Evolutionary conservation across 495 filamentous ascomycete genomes (phyloP), one percentile per base, ranked within the genome.

Genomic region (Neurospora terricola): DNA sequence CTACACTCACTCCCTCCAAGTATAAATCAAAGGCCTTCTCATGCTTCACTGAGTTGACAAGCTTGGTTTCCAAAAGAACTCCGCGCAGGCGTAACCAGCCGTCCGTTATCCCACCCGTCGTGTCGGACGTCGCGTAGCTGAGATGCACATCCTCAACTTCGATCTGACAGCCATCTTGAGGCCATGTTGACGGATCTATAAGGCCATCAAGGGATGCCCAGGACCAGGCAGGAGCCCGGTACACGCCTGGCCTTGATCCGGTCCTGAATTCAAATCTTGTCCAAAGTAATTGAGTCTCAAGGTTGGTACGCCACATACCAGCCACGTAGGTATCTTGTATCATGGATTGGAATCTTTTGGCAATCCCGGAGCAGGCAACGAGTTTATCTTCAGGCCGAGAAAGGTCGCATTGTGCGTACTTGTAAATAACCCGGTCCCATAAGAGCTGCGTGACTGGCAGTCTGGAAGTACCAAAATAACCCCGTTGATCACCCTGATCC

Each of bases 141-240:
- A 34, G 54, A 1, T 62, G 27, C 6, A 62, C 14, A 9, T 18
- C 54, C 14, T 62, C 54, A 18, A 34, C 23, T 62, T 62, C 27
- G 23, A 62, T 34, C 12, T 1, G 14, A 34, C 54, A 62, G 27
- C 54, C 54, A 62, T 34, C 54, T 62, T 62, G 27, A 62, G 27
- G 6, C 0, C 1, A 62, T 0, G 0, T 0, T 18, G 54, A 16
- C 23, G 27, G 12, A 1, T 0, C 4, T 2, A 62, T 1, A 7
- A 0, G 0, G 3, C 12, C 54, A 34, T 62, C 27, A 62, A 62
- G 6, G 1, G 23, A 62, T 18, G 14, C 27, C 54, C 54, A 62
- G 27, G 27, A 62, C 54, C 54, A 62, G 54, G 54, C 2, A 62
- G 54, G 54, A 62, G 54, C 23, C 2, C 27, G 27, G 27, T 62